Evolutionary conservation across 2,329 filamentous ascomycete species (phyloP).

Genomic region (Cladophialophora exuberans): DNA sequence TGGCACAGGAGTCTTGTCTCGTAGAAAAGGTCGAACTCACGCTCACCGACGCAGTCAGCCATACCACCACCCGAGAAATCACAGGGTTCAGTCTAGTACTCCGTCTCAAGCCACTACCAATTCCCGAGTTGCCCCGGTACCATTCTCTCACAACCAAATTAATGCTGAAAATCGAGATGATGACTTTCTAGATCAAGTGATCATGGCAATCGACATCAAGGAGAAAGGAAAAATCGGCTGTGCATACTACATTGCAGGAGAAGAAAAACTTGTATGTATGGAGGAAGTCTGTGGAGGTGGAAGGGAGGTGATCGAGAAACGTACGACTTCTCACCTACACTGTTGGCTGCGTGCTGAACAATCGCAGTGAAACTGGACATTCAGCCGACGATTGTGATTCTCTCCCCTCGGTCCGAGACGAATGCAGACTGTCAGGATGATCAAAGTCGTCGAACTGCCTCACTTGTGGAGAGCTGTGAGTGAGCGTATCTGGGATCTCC

Average conservation of each 20-base stretch:
- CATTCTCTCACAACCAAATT: not conserved
- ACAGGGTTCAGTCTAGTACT: conserved; percentile 3
- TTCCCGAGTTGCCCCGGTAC: not conserved
- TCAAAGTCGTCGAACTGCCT: conserved; percentile 44
- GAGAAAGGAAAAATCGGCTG: conserved; percentile 76
- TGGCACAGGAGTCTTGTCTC: not conserved
- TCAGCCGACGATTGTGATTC: conserved; percentile 63
- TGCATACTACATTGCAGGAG: conserved; percentile 74
- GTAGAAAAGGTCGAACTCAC: not conserved
- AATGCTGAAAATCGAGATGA: conserved; percentile 32
- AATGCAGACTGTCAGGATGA: conserved; percentile 1
- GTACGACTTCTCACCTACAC: conserved; percentile 36
- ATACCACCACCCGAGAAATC: not conserved
- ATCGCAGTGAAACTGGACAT: conserved; percentile 62
- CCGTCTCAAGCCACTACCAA: conserved; percentile 2
- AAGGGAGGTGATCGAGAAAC: conserved; percentile 68
- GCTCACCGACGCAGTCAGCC: conserved; percentile 1
- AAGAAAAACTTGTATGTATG: conserved; percentile 73
- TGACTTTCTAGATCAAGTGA: conserved; percentile 65
- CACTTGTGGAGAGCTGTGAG: conserved; percentile 38
- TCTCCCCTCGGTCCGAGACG: conserved; percentile 61
- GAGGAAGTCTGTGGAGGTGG: conserved; percentile 73
- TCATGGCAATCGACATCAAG: conserved; percentile 79
- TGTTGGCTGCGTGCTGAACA: conserved; percentile 30
- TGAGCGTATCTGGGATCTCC: conserved; percentile 2